These are phyloP conservation scores for Aspergillus glaucus DNA, from an alignment of 2,329 filamentous ascomycete species.

Conservation along the genomic window DNA sequence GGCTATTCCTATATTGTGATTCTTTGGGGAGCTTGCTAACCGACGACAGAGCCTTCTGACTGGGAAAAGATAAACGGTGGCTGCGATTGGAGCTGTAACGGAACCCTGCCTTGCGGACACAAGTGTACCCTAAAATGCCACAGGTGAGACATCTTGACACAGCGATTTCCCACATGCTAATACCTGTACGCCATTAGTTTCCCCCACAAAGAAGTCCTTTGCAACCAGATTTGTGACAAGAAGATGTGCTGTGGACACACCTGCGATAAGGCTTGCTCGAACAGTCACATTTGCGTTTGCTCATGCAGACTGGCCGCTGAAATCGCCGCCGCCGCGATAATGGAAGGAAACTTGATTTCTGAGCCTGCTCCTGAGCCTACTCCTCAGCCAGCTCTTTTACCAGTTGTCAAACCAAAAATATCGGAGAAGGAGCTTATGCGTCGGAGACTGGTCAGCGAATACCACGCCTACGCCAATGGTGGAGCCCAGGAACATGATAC, in stretches of 20 bases:
- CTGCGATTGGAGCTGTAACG: constrained; percentile 45
- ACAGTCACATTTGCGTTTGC: constrained; percentile 25
- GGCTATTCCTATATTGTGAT: constrained; percentile 1
- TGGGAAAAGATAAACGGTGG: constrained; percentile 52
- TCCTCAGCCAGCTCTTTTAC: background rate
- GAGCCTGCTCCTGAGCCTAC: background rate
- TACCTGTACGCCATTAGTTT: constrained; percentile 24
- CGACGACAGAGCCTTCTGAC: constrained; percentile 39
- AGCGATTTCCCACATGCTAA: background rate
- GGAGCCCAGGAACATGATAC: constrained; percentile 24
- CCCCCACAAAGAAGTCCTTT: constrained; percentile 31
- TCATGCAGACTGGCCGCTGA: constrained; percentile 9
- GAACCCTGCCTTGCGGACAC: constrained; percentile 46
- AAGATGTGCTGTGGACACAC: constrained; percentile 34
- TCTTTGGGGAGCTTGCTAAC: constrained; percentile 1
- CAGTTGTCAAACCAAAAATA: background rate
- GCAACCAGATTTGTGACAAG: constrained; percentile 27
- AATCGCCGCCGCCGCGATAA: background rate
- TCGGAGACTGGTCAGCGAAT: constrained; percentile 10
- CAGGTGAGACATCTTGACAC: constrained; percentile 28
- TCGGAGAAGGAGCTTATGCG: constrained; percentile 1
- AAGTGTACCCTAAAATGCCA: constrained; percentile 49
- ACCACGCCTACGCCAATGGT: constrained; percentile 25
- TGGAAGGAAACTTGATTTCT: background rate
- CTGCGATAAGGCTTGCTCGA: constrained; percentile 28